phyloP scores from a whole-genome alignment of 495 filamentous ascomycete genomes.

The Poronia punctata region DNA sequence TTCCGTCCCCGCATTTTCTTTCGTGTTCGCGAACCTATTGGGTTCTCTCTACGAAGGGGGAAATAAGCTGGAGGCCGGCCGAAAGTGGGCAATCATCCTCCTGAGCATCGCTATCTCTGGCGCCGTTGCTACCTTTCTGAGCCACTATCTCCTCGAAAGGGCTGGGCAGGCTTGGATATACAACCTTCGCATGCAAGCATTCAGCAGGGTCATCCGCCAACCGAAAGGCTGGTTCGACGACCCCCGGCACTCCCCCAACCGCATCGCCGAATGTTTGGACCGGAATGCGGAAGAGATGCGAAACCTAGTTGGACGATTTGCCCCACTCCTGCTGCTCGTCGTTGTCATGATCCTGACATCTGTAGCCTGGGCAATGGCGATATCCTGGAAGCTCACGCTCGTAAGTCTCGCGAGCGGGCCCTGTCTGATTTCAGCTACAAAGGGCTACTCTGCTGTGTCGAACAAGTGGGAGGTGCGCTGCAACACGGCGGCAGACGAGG shows the following conservation, averaged over 20 bases:
- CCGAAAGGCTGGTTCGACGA: slow-evolving; percentile 80
- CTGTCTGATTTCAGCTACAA: slow-evolving; percentile 57
- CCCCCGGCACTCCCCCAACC: slow-evolving; percentile 53
- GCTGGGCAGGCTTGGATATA: slow-evolving; percentile 78
- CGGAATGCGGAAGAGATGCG: slow-evolving; percentile 83
- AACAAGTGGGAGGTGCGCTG: slow-evolving; percentile 63
- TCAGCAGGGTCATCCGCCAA: slow-evolving; percentile 68
- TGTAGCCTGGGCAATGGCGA: slow-evolving; percentile 63
- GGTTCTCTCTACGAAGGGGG: slow-evolving; percentile 53
- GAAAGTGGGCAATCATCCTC: slow-evolving; percentile 63
- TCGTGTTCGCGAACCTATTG: slow-evolving; percentile 67
- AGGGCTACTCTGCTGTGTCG: slow-evolving; percentile 53
- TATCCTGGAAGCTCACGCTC: slow-evolving; percentile 77
- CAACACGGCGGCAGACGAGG: slow-evolving; percentile 50
- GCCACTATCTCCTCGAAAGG: slow-evolving; percentile 63
- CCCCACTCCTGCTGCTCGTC: slow-evolving; percentile 59
- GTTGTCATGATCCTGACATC: slow-evolving; percentile 57
- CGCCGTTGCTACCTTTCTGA: slow-evolving; percentile 53
- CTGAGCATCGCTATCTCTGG: slow-evolving; percentile 63
- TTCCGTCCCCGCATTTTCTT: slow-evolving; percentile 72
- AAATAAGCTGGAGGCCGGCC: slow-evolving; percentile 37
- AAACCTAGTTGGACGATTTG: slow-evolving; percentile 72
- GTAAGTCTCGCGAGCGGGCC: slow-evolving; percentile 65
- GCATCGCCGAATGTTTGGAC: slow-evolving; percentile 66
- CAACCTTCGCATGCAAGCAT: slow-evolving; percentile 56